Evolutionary conservation across 805 yeast genomes (phyloP).

Genomic region (Saturnispora sekii): DNA sequence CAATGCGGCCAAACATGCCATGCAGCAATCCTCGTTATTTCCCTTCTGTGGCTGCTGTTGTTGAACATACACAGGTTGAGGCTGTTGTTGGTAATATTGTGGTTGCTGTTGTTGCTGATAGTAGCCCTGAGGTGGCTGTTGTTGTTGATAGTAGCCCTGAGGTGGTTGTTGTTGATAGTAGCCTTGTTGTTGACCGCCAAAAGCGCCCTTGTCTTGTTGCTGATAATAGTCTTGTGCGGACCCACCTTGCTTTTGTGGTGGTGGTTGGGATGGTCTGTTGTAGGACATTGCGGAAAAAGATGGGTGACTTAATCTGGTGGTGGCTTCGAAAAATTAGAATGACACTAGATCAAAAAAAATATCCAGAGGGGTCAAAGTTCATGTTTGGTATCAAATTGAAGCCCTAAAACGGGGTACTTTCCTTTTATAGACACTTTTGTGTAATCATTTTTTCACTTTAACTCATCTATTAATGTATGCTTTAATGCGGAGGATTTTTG

Average conservation of each 20-base stretch:
- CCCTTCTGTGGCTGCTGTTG: slow-evolving; percentile 36
- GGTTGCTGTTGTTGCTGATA: slow-evolving; percentile 30
- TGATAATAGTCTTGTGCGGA: slow-evolving; percentile 1
- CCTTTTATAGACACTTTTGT: no score
- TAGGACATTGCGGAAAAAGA: background rate
- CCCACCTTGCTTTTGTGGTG: slow-evolving; percentile 1
- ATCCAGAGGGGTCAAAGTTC: background rate
- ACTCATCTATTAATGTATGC: no score
- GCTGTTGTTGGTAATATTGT: slow-evolving; percentile 32
- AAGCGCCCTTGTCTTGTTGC: slow-evolving; percentile 4
- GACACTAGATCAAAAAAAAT: background rate
- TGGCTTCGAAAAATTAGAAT: background rate
- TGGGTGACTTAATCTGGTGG: background rate
- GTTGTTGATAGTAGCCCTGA: slow-evolving; percentile 31
- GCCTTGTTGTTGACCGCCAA: slow-evolving; percentile 10
- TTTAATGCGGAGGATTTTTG: no score
- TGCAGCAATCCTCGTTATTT: slow-evolving; percentile 34
- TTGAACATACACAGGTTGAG: slow-evolving; percentile 45
- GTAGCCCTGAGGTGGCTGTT: slow-evolving; percentile 27
- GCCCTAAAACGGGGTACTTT: background rate
- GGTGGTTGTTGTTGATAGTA: slow-evolving; percentile 28
- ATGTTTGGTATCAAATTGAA: background rate
- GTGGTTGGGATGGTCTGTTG: slow-evolving; percentile 1
- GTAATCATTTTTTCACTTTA: no score
- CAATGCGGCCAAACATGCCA: slow-evolving; percentile 45